Conservation (phyloP, 2,329 filamentous ascomycete genomes). For the Elsinoe ampelina region DNA sequence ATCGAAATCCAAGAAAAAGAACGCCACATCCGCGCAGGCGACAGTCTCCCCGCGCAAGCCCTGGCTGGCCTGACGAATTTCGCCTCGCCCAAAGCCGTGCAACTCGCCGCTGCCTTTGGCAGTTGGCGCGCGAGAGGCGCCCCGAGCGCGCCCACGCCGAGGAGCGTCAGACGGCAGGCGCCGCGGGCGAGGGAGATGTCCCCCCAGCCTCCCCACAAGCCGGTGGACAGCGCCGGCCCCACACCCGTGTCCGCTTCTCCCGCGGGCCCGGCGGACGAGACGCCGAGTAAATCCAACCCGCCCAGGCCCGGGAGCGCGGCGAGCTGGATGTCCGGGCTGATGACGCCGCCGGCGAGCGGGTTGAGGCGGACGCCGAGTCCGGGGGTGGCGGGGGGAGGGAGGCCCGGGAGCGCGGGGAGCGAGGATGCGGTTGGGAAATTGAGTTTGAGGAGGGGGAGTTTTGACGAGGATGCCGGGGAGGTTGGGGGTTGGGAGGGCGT, state of each 20-base stretch:
- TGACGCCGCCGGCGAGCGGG: slow-evolving; percentile 80
- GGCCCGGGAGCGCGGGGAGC: slow-evolving; percentile 7
- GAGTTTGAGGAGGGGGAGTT: slow-evolving; percentile 9
- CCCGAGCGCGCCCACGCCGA: slow-evolving; percentile 2
- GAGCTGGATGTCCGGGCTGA: slow-evolving; percentile 64
- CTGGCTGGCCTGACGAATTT: slow-evolving; percentile 68
- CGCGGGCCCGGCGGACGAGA: slow-evolving; percentile 21
- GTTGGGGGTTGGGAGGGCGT: neutral
- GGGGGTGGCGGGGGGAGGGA: slow-evolving; percentile 15
- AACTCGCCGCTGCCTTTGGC: slow-evolving; percentile 94
- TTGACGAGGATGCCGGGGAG: slow-evolving; percentile 13
- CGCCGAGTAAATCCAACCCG: slow-evolving; percentile 51
- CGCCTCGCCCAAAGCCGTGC: slow-evolving; percentile 72
- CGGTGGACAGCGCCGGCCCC: neutral
- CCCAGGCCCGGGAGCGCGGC: slow-evolving; percentile 41
- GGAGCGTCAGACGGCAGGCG: neutral
- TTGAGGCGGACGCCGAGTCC: slow-evolving; percentile 52
- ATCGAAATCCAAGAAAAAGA: slow-evolving; percentile 98
- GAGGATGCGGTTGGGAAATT: neutral
- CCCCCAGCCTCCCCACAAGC: neutral
- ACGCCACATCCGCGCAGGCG: slow-evolving; percentile 58
- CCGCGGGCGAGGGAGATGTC: neutral
- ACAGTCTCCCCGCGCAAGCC: slow-evolving; percentile 44
- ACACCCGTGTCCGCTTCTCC: slow-evolving; percentile 18
- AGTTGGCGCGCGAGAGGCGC: slow-evolving; percentile 57